These are phyloP conservation scores for Chalciporus pseudorubinellus DNA, from an alignment of 768 basidiomycete species.

Conservation along the genomic window DNA sequence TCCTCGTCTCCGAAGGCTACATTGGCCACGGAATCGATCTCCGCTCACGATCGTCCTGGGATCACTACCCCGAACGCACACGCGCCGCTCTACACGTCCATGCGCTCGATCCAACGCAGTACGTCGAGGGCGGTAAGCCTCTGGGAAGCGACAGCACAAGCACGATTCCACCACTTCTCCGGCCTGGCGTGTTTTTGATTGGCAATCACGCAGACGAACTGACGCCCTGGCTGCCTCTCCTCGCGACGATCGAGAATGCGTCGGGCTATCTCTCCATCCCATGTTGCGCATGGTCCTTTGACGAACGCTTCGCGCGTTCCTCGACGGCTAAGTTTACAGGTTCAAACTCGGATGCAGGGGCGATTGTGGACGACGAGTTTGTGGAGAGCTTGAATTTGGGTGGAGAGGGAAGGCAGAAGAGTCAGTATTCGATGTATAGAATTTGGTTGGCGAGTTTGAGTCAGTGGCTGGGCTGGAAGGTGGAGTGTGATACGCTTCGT, in stretches of 20 bases:
- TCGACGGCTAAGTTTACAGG: constrained; percentile 27
- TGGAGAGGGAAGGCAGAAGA: constrained; percentile 55
- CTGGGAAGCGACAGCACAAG: background rate
- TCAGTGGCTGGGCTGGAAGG: constrained; percentile 75
- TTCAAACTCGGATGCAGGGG: constrained; percentile 8
- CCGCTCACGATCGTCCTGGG: constrained; percentile 83
- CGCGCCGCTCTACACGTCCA: constrained; percentile 60
- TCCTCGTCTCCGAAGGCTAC: constrained; percentile 83
- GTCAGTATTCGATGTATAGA: constrained; percentile 79
- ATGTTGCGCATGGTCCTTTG: constrained; percentile 87
- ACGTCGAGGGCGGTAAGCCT: background rate
- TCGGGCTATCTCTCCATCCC: constrained; percentile 82
- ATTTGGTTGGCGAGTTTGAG: constrained; percentile 82
- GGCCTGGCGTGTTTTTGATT: constrained; percentile 68
- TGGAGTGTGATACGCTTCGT: constrained; percentile 82
- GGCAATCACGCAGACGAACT: constrained; percentile 97
- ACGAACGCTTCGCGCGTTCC: constrained; percentile 58
- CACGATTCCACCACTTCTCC: constrained; percentile 32
- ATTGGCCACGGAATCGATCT: constrained; percentile 82
- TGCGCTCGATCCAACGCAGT: constrained; percentile 60
- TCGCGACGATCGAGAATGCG: constrained; percentile 59
- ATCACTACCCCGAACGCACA: constrained; percentile 64
- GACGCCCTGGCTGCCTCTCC: constrained; percentile 89
- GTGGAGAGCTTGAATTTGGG: constrained; percentile 55
- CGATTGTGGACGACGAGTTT: constrained; percentile 20